These are phyloP conservation scores for Pseudomassariella vexata DNA, from an alignment of 2,329 filamentous ascomycete species.

Conservation along the genomic window DNA sequence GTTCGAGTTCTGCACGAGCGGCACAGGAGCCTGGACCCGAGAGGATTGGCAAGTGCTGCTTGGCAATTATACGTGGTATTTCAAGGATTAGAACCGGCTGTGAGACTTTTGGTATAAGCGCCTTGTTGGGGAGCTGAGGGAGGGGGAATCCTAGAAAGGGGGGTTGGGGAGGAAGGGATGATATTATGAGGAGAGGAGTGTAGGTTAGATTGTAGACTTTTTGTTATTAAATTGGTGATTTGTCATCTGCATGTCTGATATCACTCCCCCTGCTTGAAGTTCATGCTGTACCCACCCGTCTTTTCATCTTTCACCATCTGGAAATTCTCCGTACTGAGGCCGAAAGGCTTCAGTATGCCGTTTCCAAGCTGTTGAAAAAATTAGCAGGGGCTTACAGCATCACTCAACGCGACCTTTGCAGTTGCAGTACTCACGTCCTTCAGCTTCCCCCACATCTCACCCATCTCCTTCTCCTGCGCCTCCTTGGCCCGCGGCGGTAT, in stretches of 20 bases:
- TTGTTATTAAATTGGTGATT: too few relatives aligned
- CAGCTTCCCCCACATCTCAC: constrained; percentile 96
- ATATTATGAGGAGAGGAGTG: neutral
- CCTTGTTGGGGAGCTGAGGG: too few relatives aligned
- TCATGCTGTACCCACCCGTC: constrained; percentile 90
- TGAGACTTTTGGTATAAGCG: too few relatives aligned
- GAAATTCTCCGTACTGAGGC: constrained; percentile 89
- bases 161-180: neutral
- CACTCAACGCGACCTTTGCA: too few relatives aligned
- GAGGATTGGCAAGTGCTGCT: neutral
- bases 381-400: neutral
- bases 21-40: neutral
- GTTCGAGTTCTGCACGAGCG: too few relatives aligned
- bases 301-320: constrained; percentile 88
- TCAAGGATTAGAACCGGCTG: neutral
- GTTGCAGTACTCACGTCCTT: constrained; percentile 56
- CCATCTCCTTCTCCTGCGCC: constrained; percentile 82
- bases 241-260: too few relatives aligned
- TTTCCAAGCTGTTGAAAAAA: constrained; percentile 71
- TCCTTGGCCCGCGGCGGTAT: constrained; percentile 66
- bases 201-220: neutral
- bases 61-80: neutral
- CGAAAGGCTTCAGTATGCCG: constrained; percentile 87
- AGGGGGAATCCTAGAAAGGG: too few relatives aligned
- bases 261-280: constrained; percentile 67